A percentile compares a stretch with the other conserved stretches of the same genome.
Conservation (phyloP, 179 eudicot genomes). For the Corrigiola litoralis region DNA sequence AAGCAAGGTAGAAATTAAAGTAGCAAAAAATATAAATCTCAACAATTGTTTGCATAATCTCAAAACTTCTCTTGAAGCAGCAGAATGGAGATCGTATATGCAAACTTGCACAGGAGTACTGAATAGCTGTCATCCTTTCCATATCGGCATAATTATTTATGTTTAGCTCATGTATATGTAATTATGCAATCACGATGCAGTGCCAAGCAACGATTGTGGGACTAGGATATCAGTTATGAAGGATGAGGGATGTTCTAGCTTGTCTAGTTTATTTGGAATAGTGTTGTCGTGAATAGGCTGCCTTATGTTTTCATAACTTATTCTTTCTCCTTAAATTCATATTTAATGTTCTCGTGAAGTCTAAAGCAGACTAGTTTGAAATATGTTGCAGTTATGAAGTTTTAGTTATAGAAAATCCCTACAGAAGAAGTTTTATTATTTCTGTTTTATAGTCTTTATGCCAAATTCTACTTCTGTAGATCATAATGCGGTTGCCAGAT, state of each 20-base stretch:
- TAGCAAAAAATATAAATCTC: background rate
- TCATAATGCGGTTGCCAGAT: slow-evolving; percentile 91
- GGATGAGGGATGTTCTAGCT: background rate
- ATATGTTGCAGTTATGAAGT: too few species aligned
- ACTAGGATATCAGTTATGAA: background rate
- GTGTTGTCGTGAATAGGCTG: background rate
- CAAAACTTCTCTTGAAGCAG: background rate
- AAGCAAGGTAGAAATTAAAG: too few species aligned
- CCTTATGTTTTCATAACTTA: background rate
- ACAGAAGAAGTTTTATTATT: too few species aligned
- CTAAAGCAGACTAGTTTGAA: too few species aligned
- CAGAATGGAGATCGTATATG: background rate
- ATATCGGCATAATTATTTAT: background rate
- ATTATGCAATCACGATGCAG: background rate
- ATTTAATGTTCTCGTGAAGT: too few species aligned
- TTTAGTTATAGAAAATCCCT: too few species aligned
- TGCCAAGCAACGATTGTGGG: too few species aligned
- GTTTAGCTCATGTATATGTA: background rate
- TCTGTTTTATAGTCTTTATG: background rate
- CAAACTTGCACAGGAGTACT: background rate
- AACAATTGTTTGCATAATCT: background rate
- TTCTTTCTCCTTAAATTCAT: background rate
- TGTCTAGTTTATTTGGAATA: background rate
- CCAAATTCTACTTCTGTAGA: slow-evolving; percentile 40
- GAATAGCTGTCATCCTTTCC: too few species aligned